Evolutionary conservation across 169 alveolate genomes (phyloP).

Genomic region (Cryptosporidium meleagridis): DNA sequence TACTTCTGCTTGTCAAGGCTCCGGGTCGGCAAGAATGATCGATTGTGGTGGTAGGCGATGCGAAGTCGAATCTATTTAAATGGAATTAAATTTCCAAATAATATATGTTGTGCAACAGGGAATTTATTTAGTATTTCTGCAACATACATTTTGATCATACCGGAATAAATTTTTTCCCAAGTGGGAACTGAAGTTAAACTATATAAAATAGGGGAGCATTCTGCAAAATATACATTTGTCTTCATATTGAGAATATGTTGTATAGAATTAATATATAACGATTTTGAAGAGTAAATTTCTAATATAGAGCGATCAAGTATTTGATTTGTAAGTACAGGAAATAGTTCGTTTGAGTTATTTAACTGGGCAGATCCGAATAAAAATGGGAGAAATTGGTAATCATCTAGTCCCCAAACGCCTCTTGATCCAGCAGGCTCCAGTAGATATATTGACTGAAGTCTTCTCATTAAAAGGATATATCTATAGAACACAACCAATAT

Average conservation of each 20-base stretch:
- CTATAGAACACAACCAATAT: conserved; percentile 80
- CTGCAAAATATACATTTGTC: conserved; percentile 87
- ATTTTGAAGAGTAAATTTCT: conserved; percentile 81
- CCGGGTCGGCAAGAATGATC: not conserved
- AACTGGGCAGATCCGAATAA: conserved; percentile 96
- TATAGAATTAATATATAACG: conserved; percentile 89
- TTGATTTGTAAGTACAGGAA: conserved; percentile 68
- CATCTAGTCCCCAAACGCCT: conserved; percentile 99
- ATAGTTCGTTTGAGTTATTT: conserved; percentile 71
- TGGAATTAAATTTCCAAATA: conserved; percentile 87
- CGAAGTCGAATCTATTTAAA: conserved; percentile 56
- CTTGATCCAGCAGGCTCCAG: conserved; percentile 99
- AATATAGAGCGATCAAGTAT: conserved; percentile 82
- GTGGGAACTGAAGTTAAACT: conserved; percentile 78
- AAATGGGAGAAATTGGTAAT: conserved; percentile 96
- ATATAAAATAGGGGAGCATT: conserved; percentile 93
- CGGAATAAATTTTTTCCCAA: conserved; percentile 88
- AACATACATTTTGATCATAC: conserved; percentile 91
- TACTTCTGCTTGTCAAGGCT: not conserved
- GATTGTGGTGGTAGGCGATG: too few species aligned
- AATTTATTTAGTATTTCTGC: conserved; percentile 91
- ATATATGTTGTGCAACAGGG: conserved; percentile 91
- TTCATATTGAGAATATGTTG: conserved; percentile 86
- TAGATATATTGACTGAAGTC: conserved; percentile 91
- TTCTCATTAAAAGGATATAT: conserved; percentile 93